phyloP scores from a whole-genome alignment of 73 alveolate genomes.

The Uronychia binucleata region DNA sequence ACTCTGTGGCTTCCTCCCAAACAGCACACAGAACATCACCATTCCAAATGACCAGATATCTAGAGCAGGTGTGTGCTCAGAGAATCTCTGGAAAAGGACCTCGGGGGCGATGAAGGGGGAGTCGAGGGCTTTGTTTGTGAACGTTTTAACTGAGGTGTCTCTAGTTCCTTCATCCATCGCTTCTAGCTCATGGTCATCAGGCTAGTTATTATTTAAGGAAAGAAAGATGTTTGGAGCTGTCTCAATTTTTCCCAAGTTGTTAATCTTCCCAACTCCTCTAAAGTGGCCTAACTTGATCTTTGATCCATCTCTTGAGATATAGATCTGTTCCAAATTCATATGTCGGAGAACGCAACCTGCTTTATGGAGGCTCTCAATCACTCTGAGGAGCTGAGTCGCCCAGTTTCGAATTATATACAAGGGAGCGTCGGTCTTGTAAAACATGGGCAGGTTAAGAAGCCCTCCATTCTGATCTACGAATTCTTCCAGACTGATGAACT shows the following conservation, averaged over 20 bases:
- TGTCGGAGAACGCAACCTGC: conserved; percentile 61
- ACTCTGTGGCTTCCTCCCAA: conserved; percentile 75
- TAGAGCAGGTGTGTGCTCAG: conserved; percentile 68
- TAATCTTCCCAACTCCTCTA: too few relatives aligned
- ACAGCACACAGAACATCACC: conserved; percentile 69
- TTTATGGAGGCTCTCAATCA: conserved; percentile 67
- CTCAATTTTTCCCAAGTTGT: too few relatives aligned
- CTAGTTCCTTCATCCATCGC: conserved; percentile 44
- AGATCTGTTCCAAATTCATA: conserved; percentile 58
- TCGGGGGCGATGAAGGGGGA: conserved; percentile 90
- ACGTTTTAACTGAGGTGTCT: conserved; percentile 8
- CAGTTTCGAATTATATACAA: conserved; percentile 80
- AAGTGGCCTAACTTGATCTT: conserved; percentile 70
- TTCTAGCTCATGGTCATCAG: too few relatives aligned
- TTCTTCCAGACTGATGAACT: conserved; percentile 39
- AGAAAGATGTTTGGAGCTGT: too few relatives aligned
- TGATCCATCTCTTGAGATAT: conserved; percentile 75
- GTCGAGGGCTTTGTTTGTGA: conserved; percentile 56
- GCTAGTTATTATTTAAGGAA: too few relatives aligned
- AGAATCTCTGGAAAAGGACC: conserved; percentile 54
- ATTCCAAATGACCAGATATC: conserved; percentile 90
- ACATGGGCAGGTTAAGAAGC: conserved; percentile 81
- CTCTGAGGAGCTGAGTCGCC: conserved; percentile 72
- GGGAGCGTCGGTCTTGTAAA: conserved; percentile 84
- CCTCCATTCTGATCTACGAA: conserved; percentile 89